Base-by-base conservation (phyloP, 2,329 filamentous ascomycete species). In the Penicillium polonicum region DNA sequence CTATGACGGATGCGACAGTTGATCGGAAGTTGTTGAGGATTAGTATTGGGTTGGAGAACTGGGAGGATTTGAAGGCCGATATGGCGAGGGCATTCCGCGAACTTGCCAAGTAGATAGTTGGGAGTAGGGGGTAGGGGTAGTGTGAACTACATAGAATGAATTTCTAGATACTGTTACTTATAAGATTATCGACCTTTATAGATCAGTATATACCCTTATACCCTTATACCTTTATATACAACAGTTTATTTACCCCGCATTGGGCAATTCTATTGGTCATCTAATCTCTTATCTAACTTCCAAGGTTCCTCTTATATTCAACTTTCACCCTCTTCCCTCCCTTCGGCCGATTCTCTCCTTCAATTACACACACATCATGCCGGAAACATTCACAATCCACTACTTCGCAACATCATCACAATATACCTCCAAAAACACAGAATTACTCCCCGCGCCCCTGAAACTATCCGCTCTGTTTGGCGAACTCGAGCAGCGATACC, bases 11-110 rank as follows among this genome's bases (percentile, higher is more conserved):
- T 79, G 68, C 76, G 3, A 80, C 73, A 1, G 87, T 95, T 39
- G 90, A 95, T 70, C 83, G 81, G 69, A 80, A 84, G 57, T 74
- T 97, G 72, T 69, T 97, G 74, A 80, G 94, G 51, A 78, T 99
- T 31, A 97, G 92, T 73, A 78, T 97, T 35, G 94, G 94, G 0
- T 83, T 97, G 33, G 94, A 99, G 79, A 85, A 83, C 46, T 89
- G 89, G 81, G 89, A 94, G 74, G 94, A 97, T 77, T 72, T 99
- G 71, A 86, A 83, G 73, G 82, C 82, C 38, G 93, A 97, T 78
- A 72, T 97, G 42, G 67, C 87, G 55, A 80, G 82, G 60, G 91
- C 83, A 0, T 86, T 93, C 56, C 79, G 80, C 71, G 82, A 80
- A 19, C 68, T 91, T 70, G 70, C 69, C 0, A n/a, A 46, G 43